These are phyloP conservation scores for Bertia moriformis DNA, from an alignment of 2,329 filamentous ascomycete species.

Conservation along the genomic window DNA sequence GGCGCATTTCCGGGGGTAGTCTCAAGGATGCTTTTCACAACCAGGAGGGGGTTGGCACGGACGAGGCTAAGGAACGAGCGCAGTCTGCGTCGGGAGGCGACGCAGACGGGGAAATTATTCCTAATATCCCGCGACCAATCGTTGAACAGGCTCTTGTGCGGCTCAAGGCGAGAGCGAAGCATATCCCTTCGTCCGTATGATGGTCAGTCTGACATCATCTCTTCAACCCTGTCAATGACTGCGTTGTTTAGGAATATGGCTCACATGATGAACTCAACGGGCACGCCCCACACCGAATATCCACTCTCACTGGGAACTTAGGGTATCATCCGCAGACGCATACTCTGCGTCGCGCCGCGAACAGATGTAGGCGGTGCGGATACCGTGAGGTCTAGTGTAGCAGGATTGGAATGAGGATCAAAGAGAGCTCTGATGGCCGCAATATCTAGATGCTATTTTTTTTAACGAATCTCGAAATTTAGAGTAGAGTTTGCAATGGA, in stretches of 20 bases:
- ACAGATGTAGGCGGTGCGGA: neutral
- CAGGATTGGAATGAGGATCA: constrained; percentile 14
- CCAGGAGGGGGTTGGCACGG: constrained; percentile 17
- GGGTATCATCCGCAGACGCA: too few species aligned
- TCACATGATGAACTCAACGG: constrained; percentile 1
- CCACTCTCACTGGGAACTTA: too few species aligned
- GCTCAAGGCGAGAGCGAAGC: constrained; percentile 14
- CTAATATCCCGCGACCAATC: constrained; percentile 21
- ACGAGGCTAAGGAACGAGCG: too few species aligned
- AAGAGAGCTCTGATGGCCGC: constrained; percentile 24
- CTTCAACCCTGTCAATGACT: too few species aligned
- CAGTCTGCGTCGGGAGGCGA: too few species aligned
- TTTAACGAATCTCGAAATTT: too few species aligned
- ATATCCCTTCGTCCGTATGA: too few species aligned
- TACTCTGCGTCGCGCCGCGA: too few species aligned
- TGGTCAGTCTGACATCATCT: too few species aligned
- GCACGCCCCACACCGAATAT: too few species aligned
- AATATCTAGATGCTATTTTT: too few species aligned
- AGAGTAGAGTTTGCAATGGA: too few species aligned
- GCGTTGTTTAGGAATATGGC: constrained; percentile 16
- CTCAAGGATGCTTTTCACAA: constrained; percentile 10
- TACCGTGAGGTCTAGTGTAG: neutral
- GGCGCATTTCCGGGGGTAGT: constrained; percentile 16
- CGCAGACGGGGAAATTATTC: constrained; percentile 8
- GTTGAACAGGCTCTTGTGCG: constrained; percentile 24